phyloP scores from a whole-genome alignment of 805 yeast genomes.

The Starmerella vaccinii region DNA sequence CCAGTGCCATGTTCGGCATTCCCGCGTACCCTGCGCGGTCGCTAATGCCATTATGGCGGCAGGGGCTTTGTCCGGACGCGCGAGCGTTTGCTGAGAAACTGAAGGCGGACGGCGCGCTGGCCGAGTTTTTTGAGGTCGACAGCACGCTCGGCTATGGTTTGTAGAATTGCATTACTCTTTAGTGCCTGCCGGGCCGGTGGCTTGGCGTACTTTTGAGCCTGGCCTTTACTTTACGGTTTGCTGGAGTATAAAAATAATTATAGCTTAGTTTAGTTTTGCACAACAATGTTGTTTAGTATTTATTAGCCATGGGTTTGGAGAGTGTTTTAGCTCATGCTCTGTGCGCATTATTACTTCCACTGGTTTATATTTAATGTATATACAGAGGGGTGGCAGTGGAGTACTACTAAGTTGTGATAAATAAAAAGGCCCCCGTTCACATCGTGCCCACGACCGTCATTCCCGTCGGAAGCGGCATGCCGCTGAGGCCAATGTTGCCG shows the following conservation, averaged over 20 bases:
- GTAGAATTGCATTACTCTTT: not conserved
- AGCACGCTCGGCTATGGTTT: constrained; percentile 7
- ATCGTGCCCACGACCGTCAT: constrained; percentile 26
- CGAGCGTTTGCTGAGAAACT: constrained; percentile 6
- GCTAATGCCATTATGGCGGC: constrained; percentile 7
- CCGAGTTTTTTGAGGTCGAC: constrained; percentile 51
- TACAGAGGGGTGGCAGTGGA: too few species aligned
- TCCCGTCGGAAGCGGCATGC: constrained; percentile 27
- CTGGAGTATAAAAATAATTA: too few species aligned
- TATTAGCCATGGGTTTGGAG: too few species aligned
- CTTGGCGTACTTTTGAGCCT: too few species aligned
- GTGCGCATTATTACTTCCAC: too few species aligned
- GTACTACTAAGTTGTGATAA: too few species aligned
- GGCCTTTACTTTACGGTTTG: too few species aligned
- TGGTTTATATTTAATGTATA: too few species aligned
- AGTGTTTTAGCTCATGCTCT: too few species aligned
- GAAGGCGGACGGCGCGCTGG: constrained; percentile 5
- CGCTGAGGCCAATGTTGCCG: constrained; percentile 38
- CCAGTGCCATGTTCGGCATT: not conserved
- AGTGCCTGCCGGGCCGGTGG: too few species aligned
- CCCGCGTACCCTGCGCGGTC: not conserved
- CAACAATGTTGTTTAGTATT: too few species aligned
- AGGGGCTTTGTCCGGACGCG: constrained; percentile 10
- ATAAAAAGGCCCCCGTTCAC: constrained; percentile 10
- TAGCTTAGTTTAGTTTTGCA: too few species aligned